A percentile compares a stretch with the other conserved stretches of the same genome.
Evolutionary conservation across 108 stramenopile species (phyloP).

Genomic region (Chaetoceros tenuissimus): DNA sequence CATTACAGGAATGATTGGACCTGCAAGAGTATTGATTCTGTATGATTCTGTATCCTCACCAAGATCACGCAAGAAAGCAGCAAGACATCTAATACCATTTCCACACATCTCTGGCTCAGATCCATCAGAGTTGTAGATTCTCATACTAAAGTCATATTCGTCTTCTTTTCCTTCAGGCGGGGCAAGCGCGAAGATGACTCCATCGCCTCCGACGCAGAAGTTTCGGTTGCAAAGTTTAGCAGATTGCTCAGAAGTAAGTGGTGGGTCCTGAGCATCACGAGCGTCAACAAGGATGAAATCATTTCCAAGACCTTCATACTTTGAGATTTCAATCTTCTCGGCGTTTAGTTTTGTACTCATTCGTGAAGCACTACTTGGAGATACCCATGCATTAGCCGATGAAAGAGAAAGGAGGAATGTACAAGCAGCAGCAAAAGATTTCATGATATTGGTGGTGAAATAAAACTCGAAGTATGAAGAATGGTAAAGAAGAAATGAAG

Average conservation of each 20-base stretch:
- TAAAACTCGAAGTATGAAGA: too few species aligned
- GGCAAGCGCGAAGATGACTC: constrained; percentile 94
- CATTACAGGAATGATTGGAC: constrained; percentile 88
- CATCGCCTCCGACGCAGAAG: constrained; percentile 94
- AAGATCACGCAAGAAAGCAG: constrained; percentile 86
- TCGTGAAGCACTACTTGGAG: background rate
- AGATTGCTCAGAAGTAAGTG: constrained; percentile 80
- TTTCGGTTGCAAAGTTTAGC: constrained; percentile 84
- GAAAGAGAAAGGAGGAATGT: background rate
- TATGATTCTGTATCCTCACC: constrained; percentile 78
- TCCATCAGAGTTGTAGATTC: constrained; percentile 95
- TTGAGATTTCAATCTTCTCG: constrained; percentile 71
- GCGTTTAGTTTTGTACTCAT: constrained; percentile 13
- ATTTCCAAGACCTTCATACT: constrained; percentile 99
- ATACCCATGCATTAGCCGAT: background rate
- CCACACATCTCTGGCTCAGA: constrained; percentile 98
- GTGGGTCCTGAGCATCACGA: constrained; percentile 65
- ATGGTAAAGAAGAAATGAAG: too few species aligned
- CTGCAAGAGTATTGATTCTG: constrained; percentile 88
- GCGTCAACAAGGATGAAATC: constrained; percentile 97
- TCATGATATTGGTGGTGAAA: too few species aligned
- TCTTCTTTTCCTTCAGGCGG: constrained; percentile 53
- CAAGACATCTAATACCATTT: constrained; percentile 96
- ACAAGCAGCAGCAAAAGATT: too few species aligned
- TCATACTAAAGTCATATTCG: constrained; percentile 90